Evolutionary conservation across 2,329 filamentous ascomycete genomes (phyloP).

Genomic region (Zymoseptoria passerinii): DNA sequence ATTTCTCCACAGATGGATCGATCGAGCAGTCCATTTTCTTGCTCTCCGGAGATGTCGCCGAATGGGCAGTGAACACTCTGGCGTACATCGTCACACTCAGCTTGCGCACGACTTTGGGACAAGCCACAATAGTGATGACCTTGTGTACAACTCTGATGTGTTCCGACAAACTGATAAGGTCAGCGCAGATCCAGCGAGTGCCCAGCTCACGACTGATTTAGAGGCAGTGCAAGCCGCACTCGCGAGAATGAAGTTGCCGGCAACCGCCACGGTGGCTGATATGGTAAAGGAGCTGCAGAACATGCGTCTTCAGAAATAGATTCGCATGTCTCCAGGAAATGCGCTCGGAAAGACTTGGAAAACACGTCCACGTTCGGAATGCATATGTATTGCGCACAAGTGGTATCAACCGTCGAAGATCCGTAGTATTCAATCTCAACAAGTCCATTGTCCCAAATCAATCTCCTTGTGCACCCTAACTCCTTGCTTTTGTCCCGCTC

Average conservation of each 20-base stretch:
- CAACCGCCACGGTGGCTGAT: neutral
- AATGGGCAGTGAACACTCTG: neutral
- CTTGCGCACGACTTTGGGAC: no score
- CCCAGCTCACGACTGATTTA: neutral
- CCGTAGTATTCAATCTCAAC: neutral
- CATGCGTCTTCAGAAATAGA: neutral
- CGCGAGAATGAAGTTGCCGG: neutral
- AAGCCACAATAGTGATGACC: neutral
- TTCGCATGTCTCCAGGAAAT: no score
- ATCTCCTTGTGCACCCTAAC: slow-evolving; percentile 1
- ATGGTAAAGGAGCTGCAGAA: neutral
- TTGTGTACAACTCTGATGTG: neutral
- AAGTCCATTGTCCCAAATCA: neutral
- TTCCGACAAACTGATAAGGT: neutral
- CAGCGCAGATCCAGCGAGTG: neutral
- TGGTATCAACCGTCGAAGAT: neutral
- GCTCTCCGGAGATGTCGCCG: neutral
- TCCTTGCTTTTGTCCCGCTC: slow-evolving; percentile 9
- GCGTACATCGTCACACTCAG: neutral
- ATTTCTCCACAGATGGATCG: neutral
- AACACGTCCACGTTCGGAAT: no score
- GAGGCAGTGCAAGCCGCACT: neutral
- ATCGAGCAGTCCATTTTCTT: neutral
- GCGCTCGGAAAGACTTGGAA: no score
- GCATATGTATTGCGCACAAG: neutral